phyloP scores from a whole-genome alignment of 371 early-diverging fungal genomes.

The Mucor indicus region DNA sequence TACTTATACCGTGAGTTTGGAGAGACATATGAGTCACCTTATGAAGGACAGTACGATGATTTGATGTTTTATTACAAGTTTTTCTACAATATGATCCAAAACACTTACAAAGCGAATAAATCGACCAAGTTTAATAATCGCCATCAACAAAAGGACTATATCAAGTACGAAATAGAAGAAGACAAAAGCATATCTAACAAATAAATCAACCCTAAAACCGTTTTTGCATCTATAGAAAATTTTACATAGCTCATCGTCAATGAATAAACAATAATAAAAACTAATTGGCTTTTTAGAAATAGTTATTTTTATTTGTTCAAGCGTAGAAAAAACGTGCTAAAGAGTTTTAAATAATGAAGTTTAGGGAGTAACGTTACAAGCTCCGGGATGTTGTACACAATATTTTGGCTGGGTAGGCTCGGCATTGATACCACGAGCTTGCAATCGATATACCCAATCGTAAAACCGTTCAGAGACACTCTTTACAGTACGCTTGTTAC shows the following conservation, averaged over 20 bases:
- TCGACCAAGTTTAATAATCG: constrained; percentile 15
- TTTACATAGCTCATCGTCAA: too few relatives aligned
- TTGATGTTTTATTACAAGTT: constrained; percentile 86
- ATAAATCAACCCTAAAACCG: too few relatives aligned
- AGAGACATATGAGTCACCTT: constrained; percentile 35
- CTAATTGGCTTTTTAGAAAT: too few relatives aligned
- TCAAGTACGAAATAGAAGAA: constrained; percentile 10
- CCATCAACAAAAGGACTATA: constrained; percentile 28
- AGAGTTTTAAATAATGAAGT: too few relatives aligned
- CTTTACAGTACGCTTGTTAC: constrained; percentile 31
- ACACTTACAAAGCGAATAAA: constrained; percentile 11
- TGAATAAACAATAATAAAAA: too few relatives aligned
- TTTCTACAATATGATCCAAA: constrained; percentile 84
- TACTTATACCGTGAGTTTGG: constrained; percentile 80
- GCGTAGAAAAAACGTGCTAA: too few relatives aligned
- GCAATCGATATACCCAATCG: constrained; percentile 54
- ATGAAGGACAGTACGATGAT: constrained; percentile 78
- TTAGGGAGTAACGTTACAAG: constrained; percentile 58
- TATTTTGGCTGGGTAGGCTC: constrained; percentile 73
- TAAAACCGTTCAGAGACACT: constrained; percentile 34
- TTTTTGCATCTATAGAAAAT: too few relatives aligned
- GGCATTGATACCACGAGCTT: constrained; percentile 63
- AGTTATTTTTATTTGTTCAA: too few relatives aligned
- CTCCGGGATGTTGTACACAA: constrained; percentile 67
- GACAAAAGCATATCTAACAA: too few relatives aligned